Percentiles rank a stretch among this genome's conserved stretches.
phyloP scores from a whole-genome alignment of 1,284 basidiomycete genomes.

The Papiliotrema terrestris region DNA sequence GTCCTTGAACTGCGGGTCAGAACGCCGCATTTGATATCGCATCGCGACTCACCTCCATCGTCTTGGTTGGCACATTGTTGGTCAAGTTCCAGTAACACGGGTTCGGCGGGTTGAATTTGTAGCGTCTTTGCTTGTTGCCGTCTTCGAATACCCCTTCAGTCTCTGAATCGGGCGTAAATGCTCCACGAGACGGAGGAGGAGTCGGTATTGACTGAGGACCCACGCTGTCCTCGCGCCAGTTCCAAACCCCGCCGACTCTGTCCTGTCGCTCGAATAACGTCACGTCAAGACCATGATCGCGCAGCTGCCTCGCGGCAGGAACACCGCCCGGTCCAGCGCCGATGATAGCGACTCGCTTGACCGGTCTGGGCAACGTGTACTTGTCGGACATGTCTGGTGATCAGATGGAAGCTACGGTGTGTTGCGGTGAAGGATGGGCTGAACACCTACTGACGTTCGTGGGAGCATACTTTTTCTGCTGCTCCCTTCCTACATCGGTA shows the following conservation, averaged over 20 bases:
- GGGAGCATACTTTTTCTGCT: not conserved
- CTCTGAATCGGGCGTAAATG: constrained; percentile 44
- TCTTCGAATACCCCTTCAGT: constrained; percentile 5
- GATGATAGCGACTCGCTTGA: constrained; percentile 30
- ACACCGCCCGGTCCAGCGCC: constrained; percentile 28
- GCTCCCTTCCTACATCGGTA: no score
- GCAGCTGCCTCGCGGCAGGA: constrained; percentile 22
- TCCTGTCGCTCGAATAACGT: constrained; percentile 53
- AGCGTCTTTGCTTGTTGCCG: constrained; percentile 23
- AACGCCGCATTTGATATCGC: not conserved
- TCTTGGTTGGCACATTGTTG: constrained; percentile 52
- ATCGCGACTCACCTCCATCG: constrained; percentile 24
- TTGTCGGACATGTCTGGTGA: not conserved
- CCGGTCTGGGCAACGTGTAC: constrained; percentile 7
- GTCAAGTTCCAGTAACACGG: constrained; percentile 52
- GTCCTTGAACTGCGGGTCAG: constrained; percentile 31
- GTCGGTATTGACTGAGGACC: constrained; percentile 51
- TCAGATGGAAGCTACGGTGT: not conserved
- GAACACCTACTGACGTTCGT: not conserved
- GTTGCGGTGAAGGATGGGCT: not conserved
- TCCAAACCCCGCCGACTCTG: constrained; percentile 54
- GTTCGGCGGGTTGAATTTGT: constrained; percentile 46
- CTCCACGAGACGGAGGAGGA: constrained; percentile 46
- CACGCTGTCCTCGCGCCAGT: constrained; percentile 49
- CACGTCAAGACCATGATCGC: constrained; percentile 48